Percentiles rank a stretch among this genome's conserved stretches.
Evolutionary conservation across 2,329 filamentous ascomycete species (phyloP).

Genomic region (Fusarium multiceps): DNA sequence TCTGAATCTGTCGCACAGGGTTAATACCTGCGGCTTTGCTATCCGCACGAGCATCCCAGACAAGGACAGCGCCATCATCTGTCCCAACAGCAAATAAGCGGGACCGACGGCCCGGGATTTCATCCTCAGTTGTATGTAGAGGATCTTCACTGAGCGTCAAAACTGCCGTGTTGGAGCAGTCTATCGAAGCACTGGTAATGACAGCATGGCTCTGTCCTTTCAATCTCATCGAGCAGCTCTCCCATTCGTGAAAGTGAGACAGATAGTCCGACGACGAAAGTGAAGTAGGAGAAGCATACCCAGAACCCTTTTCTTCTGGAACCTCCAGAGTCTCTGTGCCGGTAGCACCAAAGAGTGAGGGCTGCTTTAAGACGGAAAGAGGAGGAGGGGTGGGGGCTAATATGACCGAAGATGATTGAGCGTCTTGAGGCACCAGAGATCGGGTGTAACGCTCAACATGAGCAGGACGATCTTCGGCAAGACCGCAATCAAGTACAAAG

Average conservation of each 20-base stretch:
- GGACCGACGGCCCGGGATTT: constrained; percentile 86
- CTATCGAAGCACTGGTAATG: constrained; percentile 77
- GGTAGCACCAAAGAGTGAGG: constrained; percentile 49
- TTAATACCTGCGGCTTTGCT: constrained; percentile 60
- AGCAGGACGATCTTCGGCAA: constrained; percentile 66
- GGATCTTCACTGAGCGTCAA: constrained; percentile 83
- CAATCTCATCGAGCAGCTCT: constrained; percentile 54
- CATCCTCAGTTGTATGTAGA: constrained; percentile 60
- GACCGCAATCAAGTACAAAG: constrained; percentile 78
- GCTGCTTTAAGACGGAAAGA: not conserved
- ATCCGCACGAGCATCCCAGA: constrained; percentile 86
- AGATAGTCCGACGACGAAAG: constrained; percentile 29
- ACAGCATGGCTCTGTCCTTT: constrained; percentile 68
- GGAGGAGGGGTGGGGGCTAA: constrained; percentile 13
- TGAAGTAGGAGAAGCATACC: constrained; percentile 41
- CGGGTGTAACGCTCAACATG: constrained; percentile 59
- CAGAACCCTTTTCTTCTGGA: constrained; percentile 38
- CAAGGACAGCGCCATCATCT: constrained; percentile 76
- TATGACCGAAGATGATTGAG: constrained; percentile 15
- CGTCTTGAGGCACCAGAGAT: constrained; percentile 39
- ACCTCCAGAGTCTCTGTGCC: constrained; percentile 8
- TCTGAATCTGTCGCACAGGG: constrained; percentile 85
- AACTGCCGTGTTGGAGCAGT: constrained; percentile 78
- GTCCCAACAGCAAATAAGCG: constrained; percentile 87
- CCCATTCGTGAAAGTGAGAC: constrained; percentile 49